Base-by-base conservation (phyloP, 345 rosid genomes). In the Cochlearia excelsa region DNA sequence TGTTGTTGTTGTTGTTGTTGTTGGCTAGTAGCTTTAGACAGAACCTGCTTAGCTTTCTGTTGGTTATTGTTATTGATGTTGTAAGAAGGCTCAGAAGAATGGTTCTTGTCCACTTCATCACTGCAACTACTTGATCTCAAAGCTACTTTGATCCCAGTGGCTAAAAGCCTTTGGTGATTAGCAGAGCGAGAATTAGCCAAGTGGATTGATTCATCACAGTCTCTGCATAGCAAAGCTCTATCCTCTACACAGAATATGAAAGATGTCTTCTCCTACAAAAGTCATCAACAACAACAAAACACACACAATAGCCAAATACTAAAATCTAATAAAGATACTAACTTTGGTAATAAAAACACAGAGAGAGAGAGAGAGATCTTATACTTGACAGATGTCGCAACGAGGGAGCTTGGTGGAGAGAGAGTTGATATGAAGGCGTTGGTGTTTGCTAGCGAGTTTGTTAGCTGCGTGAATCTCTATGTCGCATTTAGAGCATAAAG, bases 171-270 rank as follows among this genome's bases (percentile, higher is more conserved):
- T 80, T 80, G 97, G 75, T 93, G 99, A 66, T 87, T 85, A 0
- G 91, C 99, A 27, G 99, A 76, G 26, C 86, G 91, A 61, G 84
- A 81, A 54, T 88, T 85, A 8, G 84, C 78, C 0, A 77, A 73
- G 66, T 93, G 99, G 69, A 93, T 81, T 0, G 95, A 77, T 48
- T 83, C 88, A 64, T 93, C 97, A 5, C 99, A 93, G 34, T 89
- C 91, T 69, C 62, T 79, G 64, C 99, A 93, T 56, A 93, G 78
- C 39, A 93, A 82, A 26, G 99, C 99, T 69, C 95, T 82, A 69
- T 93, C 99, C 71, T 93, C 99, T 3, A 93, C 97, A 59, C 99
- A 93, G 80, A 89, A 93, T 30, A 93, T 89, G 81, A 93, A 87
- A 43, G 99, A 97, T 9, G 90, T 31, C 81, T 85, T 93, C 74